Conservation (phyloP, 179 eudicot species). For the Beta corolliflora region DNA sequence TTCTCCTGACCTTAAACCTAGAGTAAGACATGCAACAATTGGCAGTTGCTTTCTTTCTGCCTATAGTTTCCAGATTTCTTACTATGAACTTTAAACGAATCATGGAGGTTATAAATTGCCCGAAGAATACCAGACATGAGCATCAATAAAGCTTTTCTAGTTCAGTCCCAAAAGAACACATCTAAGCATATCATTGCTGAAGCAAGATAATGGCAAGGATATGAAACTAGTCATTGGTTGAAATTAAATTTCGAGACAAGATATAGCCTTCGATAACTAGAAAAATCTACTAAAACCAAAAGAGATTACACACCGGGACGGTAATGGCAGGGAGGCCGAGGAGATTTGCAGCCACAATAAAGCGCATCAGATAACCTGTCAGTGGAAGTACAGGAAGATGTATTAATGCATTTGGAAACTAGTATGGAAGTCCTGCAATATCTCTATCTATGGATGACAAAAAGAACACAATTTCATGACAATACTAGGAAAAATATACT, state of each 20-base stretch:
- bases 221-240: background rate
- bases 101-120: background rate
- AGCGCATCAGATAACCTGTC: slow-evolving; percentile 90
- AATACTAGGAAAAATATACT: background rate
- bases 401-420: background rate
- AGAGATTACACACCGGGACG: slow-evolving; percentile 54
- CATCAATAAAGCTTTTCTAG: no score
- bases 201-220: background rate
- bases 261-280: background rate
- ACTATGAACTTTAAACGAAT: background rate
- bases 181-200: background rate
- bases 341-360: slow-evolving; percentile 73
- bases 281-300: background rate
- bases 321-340: slow-evolving; percentile 95
- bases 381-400: slow-evolving; percentile 7
- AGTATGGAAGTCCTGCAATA: background rate
- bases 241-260: background rate
- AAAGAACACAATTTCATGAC: background rate
- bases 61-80: background rate
- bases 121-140: no score
- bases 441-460: background rate
- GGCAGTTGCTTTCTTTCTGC: no score
- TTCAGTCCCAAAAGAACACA: no score
- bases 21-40: background rate
- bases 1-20: background rate